Evolutionary conservation across 2,329 filamentous ascomycete species (phyloP), one percentile per base, ranked within the genome.

Genomic region (Aspergillus tamarii): DNA sequence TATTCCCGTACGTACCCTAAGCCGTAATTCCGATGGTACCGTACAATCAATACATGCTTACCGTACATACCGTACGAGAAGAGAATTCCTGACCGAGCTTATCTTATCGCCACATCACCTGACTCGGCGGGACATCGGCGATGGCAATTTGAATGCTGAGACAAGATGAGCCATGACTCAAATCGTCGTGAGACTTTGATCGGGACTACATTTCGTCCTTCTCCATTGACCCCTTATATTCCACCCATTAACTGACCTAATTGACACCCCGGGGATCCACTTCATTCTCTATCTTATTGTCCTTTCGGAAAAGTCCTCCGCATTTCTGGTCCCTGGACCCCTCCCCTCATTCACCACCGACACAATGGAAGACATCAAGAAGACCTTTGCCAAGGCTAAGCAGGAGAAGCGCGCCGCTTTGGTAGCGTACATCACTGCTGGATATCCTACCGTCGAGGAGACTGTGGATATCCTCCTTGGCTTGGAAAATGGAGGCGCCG

Each of bases 381-480:
- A 79, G 62, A 84, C 84, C 4, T 88, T 88, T 72, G 84, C 84
- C 59, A 81, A 81, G 77, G 86, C 84, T 79, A 87, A 86, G 74
- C 76, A 81, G 69, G 84, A 87, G 70, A 80, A 74, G 68, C 77
- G 95, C 87, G 84, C 92, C 69, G 94, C 95, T 57, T 86, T 99
- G 66, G 92, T 99, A 68, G 94, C 94, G 32, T 99, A 99, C 84
- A 93, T 97, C 76, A 99, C 95, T 30, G 94, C 94, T 63, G 95
- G 95, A 61, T 99, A 89, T 77, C 95, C 95, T 19, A 91, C 87
- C 41, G 84, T 90, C n/a, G 87, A 91, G 72, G 89, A 92, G 73
- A 96, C 93, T 1, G 88, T 93, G 57, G 88, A 93, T 76, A 90
- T 97, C 69, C 84, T 98, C 73, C 83, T 99, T 67, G 92, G 88